Evolutionary conservation across 129 eudicot genomes (phyloP).

Genomic region (sunflower (Helianthus annuus)): DNA sequence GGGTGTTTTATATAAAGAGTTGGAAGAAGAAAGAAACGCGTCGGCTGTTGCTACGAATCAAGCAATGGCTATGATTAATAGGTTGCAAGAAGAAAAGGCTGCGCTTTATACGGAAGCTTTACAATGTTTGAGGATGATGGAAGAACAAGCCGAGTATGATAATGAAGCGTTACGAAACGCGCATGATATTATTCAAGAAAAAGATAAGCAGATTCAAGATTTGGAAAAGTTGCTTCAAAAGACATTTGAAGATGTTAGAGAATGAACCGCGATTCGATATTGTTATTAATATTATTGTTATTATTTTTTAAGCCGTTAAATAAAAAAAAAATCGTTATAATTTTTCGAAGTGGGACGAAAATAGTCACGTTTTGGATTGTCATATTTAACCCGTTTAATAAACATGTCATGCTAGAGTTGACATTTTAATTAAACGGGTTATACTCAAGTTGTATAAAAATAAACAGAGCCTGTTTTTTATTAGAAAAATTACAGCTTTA

Average conservation of each 20-base stretch:
- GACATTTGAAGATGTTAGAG: constrained; percentile 29
- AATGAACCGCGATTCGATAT: not conserved
- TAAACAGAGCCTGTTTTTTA: not conserved
- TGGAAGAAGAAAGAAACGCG: constrained; percentile 98
- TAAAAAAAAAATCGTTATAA: not conserved
- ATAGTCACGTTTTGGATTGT: no score
- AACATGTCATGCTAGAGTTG: no score
- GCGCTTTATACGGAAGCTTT: constrained; percentile 86
- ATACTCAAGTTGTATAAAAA: no score
- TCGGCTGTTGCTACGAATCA: constrained; percentile 87
- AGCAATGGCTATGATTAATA: constrained; percentile 97
- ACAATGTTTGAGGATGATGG: constrained; percentile 88
- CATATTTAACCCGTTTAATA: no score
- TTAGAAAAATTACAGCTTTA: not conserved
- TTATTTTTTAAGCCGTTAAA: not conserved
- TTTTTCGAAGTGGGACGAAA: not conserved
- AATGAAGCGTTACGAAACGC: constrained; percentile 71
- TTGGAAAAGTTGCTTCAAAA: constrained; percentile 51
- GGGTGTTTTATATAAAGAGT: constrained; percentile 64
- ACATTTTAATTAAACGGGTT: no score
- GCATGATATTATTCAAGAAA: constrained; percentile 65
- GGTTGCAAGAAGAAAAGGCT: constrained; percentile 93
- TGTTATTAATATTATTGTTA: not conserved
- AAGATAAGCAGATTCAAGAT: constrained; percentile 63
- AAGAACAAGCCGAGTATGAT: constrained; percentile 91